Evolutionary conservation across 139 green algal genomes (phyloP), one percentile per base, ranked within the genome.

Genomic region (Ostreobium quekettii): DNA sequence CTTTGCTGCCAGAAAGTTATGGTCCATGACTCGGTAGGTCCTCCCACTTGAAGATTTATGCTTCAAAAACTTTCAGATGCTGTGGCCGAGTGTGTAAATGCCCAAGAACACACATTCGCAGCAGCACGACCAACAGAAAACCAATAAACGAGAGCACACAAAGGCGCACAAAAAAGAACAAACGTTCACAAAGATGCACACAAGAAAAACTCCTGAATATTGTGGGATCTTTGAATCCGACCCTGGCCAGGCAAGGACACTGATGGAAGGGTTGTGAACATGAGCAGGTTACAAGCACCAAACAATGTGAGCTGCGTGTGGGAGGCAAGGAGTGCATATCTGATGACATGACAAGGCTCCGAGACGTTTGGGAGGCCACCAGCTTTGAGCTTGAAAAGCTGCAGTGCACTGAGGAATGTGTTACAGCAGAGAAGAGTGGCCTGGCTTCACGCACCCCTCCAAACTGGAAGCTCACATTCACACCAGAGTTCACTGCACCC

Each of bases 281-380:
- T 53, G 56, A 38, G n/a, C 56, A 63, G 56, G 56, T 63, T 31
- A 63, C 56, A 24, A 15, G 8, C 8, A 15, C 7, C 8, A 63
- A 63, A 15, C 28, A 31, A 15, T 63, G 56, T 33, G 8, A 3
- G 7, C 26, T 22, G 32, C 30, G 61, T 2, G 88, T 96, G n/a
- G 86, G 68, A 19, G 86, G 82, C 24, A 1, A 70, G 38, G 5
- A 72, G 2, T 77, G 67, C 0, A 3, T 90, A 0, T 19, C 2
- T 11, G 85, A 78, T 36, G 64, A 62, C 36, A 86, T 79, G 7
- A 66, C 76, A 1, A 76, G 67, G 30, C 79, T 96, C 71, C 81
- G 93, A 37, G 85, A 95, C 67, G 75, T 78, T 15, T 99, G 94
- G 94, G 94, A 99, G 85, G 83, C 88, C 63, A 97, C 91, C 0